Base-by-base conservation (phyloP, 768 basidiomycete species). In the Auricularia sp. region DNA sequence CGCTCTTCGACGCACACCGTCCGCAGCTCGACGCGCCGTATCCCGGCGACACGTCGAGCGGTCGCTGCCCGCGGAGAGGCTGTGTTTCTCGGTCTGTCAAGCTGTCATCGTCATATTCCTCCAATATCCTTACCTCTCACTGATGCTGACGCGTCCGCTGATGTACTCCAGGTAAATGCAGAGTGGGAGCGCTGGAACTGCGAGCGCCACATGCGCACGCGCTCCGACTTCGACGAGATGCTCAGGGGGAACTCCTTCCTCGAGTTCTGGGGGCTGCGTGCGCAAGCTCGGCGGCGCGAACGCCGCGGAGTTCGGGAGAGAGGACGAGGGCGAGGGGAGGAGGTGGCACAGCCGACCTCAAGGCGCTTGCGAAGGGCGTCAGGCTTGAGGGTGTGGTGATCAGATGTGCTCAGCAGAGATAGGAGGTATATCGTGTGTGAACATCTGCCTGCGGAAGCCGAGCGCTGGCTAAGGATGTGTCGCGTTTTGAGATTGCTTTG, bases 191-290 rank as follows among this genome's bases (percentile, higher is more conserved):
- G 79, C 65, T 99, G 96, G 96, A 85, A 89, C 69, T 77, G 86
- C 23, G 82, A 84, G 67, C 80, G 88, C 56, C 83, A 78, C 21
- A 75, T 72, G 2, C 75, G 80, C 5, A 87, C 89, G 1, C 79
- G 88, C 53, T 77, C 78, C 34, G 90, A 86, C 43, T 98, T 99
- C 67, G 87, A 93, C 63, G 82, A 86, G 68, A 92, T 99, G 88
- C 73, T 99, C 65, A 69, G 78, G 5, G 96, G 98, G 71, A 97
- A 94, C 71, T 81, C 91, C 0, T 97, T 98, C 71, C 85, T 99
- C 29, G 91, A 95, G 69, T 98, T 97, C 74, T 99, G 97, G 97
- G 96, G 94, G n/a, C 51, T 82, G 92, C 64, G 79, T 97, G 62
- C 81, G 85, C 53, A 98, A 98, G 77, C 82, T 92, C 53, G 86